Percentiles rank a stretch among this genome's conserved stretches.
Conservation (phyloP, 73 alveolate species). For the Paramecium caudatum region DNA sequence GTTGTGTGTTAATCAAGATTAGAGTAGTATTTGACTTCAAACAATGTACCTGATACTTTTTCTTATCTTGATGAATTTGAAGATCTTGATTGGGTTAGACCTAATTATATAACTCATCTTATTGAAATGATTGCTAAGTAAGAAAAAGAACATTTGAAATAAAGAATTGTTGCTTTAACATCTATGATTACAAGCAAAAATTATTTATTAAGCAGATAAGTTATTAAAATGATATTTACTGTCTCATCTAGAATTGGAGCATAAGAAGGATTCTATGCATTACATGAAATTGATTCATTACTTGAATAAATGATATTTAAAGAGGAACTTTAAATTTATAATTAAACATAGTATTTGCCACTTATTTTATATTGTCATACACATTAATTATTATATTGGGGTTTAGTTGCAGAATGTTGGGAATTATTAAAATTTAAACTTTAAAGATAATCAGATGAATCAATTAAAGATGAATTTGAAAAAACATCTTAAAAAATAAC, state of each 20-base stretch:
- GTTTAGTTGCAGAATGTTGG: conserved; percentile 48
- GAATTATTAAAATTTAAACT: conserved; percentile 2
- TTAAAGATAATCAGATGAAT: background rate
- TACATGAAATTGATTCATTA: background rate
- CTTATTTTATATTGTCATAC: conserved; percentile 44
- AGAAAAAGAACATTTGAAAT: conserved; percentile 34
- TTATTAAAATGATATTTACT: conserved; percentile 47
- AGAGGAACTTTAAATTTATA: background rate
- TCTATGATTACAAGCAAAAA: conserved; percentile 6
- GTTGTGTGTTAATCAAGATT: background rate
- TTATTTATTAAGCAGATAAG: conserved; percentile 14
- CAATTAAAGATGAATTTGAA: conserved; percentile 25
- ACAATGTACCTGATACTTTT: conserved; percentile 45
- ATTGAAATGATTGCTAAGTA: conserved; percentile 25
- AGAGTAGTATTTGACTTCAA: conserved; percentile 48
- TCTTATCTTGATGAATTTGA: conserved; percentile 56
- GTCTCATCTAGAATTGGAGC: conserved; percentile 41
- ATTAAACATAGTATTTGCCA: background rate
- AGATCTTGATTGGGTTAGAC: conserved; percentile 65
- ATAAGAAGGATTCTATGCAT: conserved; percentile 51
- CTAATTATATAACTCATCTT: background rate
- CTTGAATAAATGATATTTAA: background rate
- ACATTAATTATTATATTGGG: conserved; percentile 59
- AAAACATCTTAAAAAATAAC: conserved; percentile 45
- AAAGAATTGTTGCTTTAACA: conserved; percentile 48